A percentile compares a stretch with the other conserved stretches of the same genome.
Conservation (phyloP, 768 basidiomycete genomes). For the Inosperma sp. region DNA sequence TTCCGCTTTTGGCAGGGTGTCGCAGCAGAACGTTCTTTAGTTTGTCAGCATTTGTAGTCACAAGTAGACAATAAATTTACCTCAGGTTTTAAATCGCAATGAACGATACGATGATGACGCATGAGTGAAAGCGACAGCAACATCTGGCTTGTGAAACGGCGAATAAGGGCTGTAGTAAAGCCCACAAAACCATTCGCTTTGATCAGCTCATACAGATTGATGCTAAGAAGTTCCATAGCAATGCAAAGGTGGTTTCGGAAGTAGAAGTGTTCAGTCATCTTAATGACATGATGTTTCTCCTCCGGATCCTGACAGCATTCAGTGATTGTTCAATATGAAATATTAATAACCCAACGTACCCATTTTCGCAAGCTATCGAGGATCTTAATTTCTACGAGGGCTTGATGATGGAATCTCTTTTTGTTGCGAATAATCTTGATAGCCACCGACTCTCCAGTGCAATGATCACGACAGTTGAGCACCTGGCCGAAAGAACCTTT, state of each 20-base stretch:
- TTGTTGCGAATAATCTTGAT: slow-evolving; percentile 99
- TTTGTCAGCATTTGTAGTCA: neutral
- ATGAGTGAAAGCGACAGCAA: slow-evolving; percentile 85
- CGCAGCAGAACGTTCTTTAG: slow-evolving; percentile 85
- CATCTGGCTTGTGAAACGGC: slow-evolving; percentile 96
- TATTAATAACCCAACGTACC: slow-evolving; percentile 48
- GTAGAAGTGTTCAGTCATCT: slow-evolving; percentile 98
- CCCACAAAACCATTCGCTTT: slow-evolving; percentile 98
- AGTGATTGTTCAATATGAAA: neutral
- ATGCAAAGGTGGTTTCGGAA: slow-evolving; percentile 98
- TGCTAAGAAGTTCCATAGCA: slow-evolving; percentile 95
- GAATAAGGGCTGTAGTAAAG: slow-evolving; percentile 93
- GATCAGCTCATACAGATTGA: slow-evolving; percentile 98
- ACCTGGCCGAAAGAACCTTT: slow-evolving; percentile 99
- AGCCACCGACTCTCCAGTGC: slow-evolving; percentile 92
- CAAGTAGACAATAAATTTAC: slow-evolving; percentile 36
- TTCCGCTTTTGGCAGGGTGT: slow-evolving; percentile 92
- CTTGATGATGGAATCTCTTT: slow-evolving; percentile 98
- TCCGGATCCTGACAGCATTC: slow-evolving; percentile 70
- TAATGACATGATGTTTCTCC: slow-evolving; percentile 95
- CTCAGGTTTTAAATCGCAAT: slow-evolving; percentile 99
- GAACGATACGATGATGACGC: slow-evolving; percentile 96
- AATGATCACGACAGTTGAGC: slow-evolving; percentile 90
- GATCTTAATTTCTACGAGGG: slow-evolving; percentile 98
- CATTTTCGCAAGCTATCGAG: slow-evolving; percentile 95